These are phyloP conservation scores for Kodamaea kakaduensis DNA, from an alignment of 805 yeast genomes.

Conservation along the genomic window DNA sequence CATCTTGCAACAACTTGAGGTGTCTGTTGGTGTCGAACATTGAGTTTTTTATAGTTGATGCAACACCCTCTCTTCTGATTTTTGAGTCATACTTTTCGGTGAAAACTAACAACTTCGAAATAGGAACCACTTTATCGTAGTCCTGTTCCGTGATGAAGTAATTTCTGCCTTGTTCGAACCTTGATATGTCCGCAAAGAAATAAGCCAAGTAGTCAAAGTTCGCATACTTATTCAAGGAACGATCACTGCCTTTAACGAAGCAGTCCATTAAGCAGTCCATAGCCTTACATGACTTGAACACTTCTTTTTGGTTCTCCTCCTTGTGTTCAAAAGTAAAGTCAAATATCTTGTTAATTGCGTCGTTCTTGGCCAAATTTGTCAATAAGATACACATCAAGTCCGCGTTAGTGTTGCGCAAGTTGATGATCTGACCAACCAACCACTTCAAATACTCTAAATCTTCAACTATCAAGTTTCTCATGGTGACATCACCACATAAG, in stretches of 20 bases:
- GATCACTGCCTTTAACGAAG: slow-evolving; percentile 79
- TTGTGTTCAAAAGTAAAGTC: slow-evolving; percentile 27
- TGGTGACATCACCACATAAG: slow-evolving; percentile 63
- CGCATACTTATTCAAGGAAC: slow-evolving; percentile 66
- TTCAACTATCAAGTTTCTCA: slow-evolving; percentile 61
- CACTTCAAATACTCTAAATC: slow-evolving; percentile 55
- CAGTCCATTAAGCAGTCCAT: slow-evolving; percentile 85
- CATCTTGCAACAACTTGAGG: slow-evolving; percentile 52
- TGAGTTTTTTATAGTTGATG: slow-evolving; percentile 86
- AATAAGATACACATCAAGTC: slow-evolving; percentile 81
- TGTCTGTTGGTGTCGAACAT: slow-evolving; percentile 77
- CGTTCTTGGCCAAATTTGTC: slow-evolving; percentile 81
- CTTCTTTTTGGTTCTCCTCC: slow-evolving; percentile 33
- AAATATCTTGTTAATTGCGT: slow-evolving; percentile 54
- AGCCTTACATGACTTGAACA: slow-evolving; percentile 54
- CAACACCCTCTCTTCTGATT: slow-evolving; percentile 86
- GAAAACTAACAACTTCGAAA: slow-evolving; percentile 76
- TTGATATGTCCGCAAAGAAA: slow-evolving; percentile 85
- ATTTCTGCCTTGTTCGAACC: slow-evolving; percentile 67
- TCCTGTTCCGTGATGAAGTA: slow-evolving; percentile 70
- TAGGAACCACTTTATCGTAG: slow-evolving; percentile 74
- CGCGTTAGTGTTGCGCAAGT: slow-evolving; percentile 59
- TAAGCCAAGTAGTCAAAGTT: slow-evolving; percentile 79
- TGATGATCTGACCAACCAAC: slow-evolving; percentile 48
- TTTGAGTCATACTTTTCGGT: slow-evolving; percentile 76